A percentile compares a stretch with the other conserved stretches of the same genome.
Evolutionary conservation across 495 filamentous ascomycete genomes (phyloP).

Genomic region (Paragyromitra xinjiangensis): DNA sequence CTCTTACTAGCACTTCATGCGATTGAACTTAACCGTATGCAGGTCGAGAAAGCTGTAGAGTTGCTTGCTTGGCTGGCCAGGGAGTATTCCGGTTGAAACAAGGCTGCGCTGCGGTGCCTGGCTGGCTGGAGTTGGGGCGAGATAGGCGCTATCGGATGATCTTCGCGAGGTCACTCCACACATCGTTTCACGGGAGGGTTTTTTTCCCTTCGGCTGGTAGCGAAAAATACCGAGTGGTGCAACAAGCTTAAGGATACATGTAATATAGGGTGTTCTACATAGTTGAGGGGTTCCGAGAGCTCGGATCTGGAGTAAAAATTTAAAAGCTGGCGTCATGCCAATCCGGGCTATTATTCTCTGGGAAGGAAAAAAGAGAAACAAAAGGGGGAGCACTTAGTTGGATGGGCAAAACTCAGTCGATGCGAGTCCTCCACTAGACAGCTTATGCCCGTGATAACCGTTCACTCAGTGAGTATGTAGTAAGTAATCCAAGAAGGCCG

Average conservation of each 20-base stretch:
- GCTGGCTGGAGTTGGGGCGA: not conserved
- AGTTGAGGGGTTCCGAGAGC: not conserved
- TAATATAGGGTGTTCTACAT: too few species aligned
- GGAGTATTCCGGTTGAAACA: constrained; percentile 14
- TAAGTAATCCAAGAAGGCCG: not conserved
- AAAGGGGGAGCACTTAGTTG: not conserved
- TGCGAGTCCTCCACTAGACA: not conserved
- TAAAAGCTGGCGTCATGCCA: not conserved
- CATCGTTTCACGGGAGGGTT: constrained; percentile 10
- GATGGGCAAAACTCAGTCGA: not conserved
- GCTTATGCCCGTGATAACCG: not conserved
- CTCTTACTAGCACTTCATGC: not conserved
- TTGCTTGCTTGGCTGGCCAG: not conserved
- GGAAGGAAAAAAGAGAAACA: not conserved
- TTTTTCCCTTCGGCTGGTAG: constrained; percentile 24
- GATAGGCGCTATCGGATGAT: constrained; percentile 36
- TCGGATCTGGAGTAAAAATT: not conserved
- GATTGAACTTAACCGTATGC: constrained; percentile 30
- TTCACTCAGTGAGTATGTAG: not conserved
- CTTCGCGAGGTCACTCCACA: constrained; percentile 32
- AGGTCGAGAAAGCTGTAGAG: not conserved
- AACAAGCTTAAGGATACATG: constrained; percentile 1
- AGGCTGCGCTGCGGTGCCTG: constrained; percentile 17
- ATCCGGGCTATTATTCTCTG: too few species aligned
- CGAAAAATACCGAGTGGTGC: constrained; percentile 4